Evolutionary conservation across 371 early-diverging fungal species (phyloP), one percentile per base, ranked within the genome.

Genomic region (Scutellospora calospora): DNA sequence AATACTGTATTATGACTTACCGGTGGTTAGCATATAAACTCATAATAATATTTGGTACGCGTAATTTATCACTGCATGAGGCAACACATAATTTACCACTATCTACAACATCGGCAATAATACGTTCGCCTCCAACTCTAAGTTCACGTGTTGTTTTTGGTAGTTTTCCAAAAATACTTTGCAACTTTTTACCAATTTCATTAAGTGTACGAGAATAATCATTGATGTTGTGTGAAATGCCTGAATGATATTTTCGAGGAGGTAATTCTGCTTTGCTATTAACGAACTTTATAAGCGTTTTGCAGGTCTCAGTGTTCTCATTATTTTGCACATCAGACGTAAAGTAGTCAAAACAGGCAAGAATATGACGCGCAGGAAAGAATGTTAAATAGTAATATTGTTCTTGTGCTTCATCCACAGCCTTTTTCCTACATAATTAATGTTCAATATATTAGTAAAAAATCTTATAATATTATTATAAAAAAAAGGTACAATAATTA

Each of bases 21-120:
- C 81, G 63, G 45, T 81, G 81, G 38, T 73, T 81, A 33, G 77
- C 66, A 54, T 60, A 81, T n/a, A 81, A 35, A 18, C 77, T 76
- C 81, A 81, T 66, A 16, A 81, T 75, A 0, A 74, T 54, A 33
- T 81, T 81, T 14, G 77, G 60, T 16, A 76, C 3, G 20, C 52
- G 55, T 8, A 33, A 25, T 41, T 66, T 18, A 16, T 81, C 69
- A 12, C 9, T 60, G 63, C 76, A 65, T 27, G 81, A 29, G 8
- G 76, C 76, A 16, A 76, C 55, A 25, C 63, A 74, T 22, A 62
- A 66, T 65, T 74, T 57, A 2, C 66, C 76, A 4, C n/a, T n/a
- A 33, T 2, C 5, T 29, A 66, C 68, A 35, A 74, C 41, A 41
- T 74, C 81, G 0, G 66, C 33, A 2, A 31, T 52, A 33, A 66